Conservation (phyloP, 345 rosid species). For the Eucalyptus melliodora region DNA sequence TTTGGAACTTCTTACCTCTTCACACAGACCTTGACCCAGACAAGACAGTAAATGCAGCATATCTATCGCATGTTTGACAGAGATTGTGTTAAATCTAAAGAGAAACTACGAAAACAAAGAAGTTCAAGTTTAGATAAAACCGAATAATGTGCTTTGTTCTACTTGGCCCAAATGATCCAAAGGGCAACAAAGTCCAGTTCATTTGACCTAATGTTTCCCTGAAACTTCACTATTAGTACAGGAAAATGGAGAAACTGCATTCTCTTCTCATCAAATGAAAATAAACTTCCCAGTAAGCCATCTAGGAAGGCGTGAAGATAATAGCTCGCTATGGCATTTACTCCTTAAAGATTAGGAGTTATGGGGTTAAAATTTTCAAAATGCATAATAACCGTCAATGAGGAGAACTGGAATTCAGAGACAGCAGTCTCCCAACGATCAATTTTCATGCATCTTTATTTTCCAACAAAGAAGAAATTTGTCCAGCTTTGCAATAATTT, state of each 20-base stretch:
- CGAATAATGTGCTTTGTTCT: background rate
- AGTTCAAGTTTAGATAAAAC: background rate
- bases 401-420: background rate
- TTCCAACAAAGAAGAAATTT: background rate
- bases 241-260: background rate
- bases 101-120: background rate
- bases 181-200: background rate
- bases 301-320: background rate
- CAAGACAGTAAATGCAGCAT: background rate
- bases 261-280: background rate
- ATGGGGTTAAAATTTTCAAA: background rate
- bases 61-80: background rate
- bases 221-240: background rate
- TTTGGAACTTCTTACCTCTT: background rate
- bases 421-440: background rate
- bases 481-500: background rate
- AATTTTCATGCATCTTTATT: background rate
- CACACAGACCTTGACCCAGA: background rate
- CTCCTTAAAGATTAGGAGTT: background rate
- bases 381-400: background rate
- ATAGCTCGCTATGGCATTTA: background rate
- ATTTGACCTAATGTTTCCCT: background rate
- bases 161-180: background rate
- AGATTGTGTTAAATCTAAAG: background rate
- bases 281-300: background rate